phyloP scores from a whole-genome alignment of 495 filamentous ascomycete species.

The Clavariopsis aquatica region DNA sequence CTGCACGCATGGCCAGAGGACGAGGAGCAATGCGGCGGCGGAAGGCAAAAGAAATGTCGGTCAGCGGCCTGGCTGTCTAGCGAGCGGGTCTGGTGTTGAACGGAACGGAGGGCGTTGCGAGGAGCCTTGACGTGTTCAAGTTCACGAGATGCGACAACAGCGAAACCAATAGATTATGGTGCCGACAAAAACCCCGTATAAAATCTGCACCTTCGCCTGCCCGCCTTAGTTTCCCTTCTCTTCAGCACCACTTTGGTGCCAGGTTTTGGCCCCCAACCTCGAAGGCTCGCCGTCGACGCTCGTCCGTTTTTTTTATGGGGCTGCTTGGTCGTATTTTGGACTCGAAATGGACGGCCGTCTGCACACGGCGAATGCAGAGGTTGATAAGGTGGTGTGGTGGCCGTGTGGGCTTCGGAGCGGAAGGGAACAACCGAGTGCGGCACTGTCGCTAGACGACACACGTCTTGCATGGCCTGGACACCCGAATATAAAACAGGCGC shows the following conservation, averaged over 20 bases:
- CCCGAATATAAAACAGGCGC: background rate
- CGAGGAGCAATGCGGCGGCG: background rate
- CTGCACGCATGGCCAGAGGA: conserved; percentile 22
- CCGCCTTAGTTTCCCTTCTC: conserved; percentile 19
- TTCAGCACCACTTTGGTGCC: background rate
- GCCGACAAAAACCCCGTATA: conserved; percentile 36
- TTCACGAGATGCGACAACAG: conserved; percentile 25
- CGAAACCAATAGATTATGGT: conserved; percentile 36
- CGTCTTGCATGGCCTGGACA: background rate
- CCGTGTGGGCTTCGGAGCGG: background rate
- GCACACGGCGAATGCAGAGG: conserved; percentile 7
- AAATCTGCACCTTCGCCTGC: conserved; percentile 26
- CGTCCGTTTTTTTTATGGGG: background rate
- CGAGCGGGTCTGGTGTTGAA: conserved; percentile 24
- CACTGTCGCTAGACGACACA: conserved; percentile 5
- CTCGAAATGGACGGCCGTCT: conserved; percentile 2
- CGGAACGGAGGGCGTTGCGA: conserved; percentile 12
- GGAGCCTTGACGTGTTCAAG: conserved; percentile 37
- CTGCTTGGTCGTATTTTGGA: conserved; percentile 12
- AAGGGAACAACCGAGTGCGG: conserved; percentile 11
- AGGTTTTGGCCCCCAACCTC: conserved; percentile 30
- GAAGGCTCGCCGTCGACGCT: conserved; percentile 8
- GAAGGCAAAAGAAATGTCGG: conserved; percentile 2
- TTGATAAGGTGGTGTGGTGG: background rate
- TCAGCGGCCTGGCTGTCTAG: conserved; percentile 24